Conservation (phyloP, 495 filamentous ascomycete genomes). For the Amphirosellinia nigrospora region DNA sequence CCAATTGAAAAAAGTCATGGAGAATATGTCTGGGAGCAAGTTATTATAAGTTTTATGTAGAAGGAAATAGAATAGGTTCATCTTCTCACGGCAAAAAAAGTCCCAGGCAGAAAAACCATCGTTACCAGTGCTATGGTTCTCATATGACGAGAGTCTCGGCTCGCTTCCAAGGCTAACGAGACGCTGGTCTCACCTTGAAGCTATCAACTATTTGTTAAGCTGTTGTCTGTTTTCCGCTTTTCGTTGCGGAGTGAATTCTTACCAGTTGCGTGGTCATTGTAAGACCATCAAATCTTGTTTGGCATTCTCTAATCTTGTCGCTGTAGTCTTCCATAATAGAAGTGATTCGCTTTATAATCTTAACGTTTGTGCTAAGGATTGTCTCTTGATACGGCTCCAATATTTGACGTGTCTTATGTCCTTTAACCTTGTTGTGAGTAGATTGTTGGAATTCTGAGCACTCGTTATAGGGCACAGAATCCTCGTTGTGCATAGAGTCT, state of each 20-base stretch:
- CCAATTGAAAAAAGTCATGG: constrained; percentile 34
- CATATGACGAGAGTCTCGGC: constrained; percentile 38
- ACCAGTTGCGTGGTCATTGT: constrained; percentile 48
- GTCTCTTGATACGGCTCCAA: no score
- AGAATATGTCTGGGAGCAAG: constrained; percentile 26
- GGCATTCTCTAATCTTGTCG: constrained; percentile 46
- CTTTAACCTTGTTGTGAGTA: neutral
- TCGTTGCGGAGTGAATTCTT: constrained; percentile 3
- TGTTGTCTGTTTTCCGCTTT: neutral
- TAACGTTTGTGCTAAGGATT: neutral
- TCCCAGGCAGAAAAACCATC: constrained; percentile 50
- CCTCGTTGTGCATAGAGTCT: neutral
- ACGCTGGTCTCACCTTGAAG: constrained; percentile 3
- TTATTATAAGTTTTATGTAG: neutral
- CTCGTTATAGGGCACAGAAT: neutral
- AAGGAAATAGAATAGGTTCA: neutral
- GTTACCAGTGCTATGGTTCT: constrained; percentile 44
- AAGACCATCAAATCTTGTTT: constrained; percentile 47
- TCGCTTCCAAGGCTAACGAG: constrained; percentile 30
- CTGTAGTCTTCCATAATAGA: constrained; percentile 41
- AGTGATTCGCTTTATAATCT: neutral
- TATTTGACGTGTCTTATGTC: no score
- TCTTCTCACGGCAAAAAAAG: constrained; percentile 39
- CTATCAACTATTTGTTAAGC: neutral
- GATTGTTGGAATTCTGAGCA: no score